Evolutionary conservation across 2,329 filamentous ascomycete species (phyloP).

Genomic region (Colletotrichum tropicale): DNA sequence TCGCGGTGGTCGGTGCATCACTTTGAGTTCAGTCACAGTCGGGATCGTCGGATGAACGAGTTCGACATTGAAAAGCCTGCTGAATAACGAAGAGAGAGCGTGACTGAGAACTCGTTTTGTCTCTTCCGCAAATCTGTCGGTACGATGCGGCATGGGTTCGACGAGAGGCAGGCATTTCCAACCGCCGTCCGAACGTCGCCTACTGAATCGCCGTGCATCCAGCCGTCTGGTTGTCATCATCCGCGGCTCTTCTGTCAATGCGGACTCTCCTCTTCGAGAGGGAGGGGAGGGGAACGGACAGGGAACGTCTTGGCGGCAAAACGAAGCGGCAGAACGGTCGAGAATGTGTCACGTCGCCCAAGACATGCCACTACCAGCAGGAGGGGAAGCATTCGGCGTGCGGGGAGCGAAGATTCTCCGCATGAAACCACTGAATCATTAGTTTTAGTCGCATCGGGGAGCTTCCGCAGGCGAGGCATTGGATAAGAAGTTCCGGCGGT

Average conservation of each 20-base stretch:
- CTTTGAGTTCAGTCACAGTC: not conserved
- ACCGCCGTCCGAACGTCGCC: not conserved
- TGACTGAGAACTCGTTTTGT: not conserved
- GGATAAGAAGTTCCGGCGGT: not conserved
- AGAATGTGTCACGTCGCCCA: not conserved
- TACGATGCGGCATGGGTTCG: not conserved
- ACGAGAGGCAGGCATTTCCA: not conserved
- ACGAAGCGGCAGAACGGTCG: not conserved
- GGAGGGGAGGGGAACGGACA: not conserved
- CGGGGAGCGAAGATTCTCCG: not conserved
- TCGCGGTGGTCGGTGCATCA: not conserved
- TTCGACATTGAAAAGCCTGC: not conserved
- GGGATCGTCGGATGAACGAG: not conserved
- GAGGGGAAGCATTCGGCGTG: not conserved
- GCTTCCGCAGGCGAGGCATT: not conserved
- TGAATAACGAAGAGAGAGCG: not conserved
- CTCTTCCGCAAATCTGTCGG: not conserved
- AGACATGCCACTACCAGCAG: not conserved
- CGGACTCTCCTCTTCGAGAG: not conserved
- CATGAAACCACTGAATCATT: constrained; percentile 5
- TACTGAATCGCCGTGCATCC: not conserved
- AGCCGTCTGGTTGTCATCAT: not conserved
- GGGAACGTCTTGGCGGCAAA: not conserved
- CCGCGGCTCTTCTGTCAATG: not conserved
- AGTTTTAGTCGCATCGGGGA: not conserved